Evolutionary conservation across 2,329 filamentous ascomycete species (phyloP), one percentile per base, ranked within the genome.

Genomic region (Pyrenochaeta sp.): DNA sequence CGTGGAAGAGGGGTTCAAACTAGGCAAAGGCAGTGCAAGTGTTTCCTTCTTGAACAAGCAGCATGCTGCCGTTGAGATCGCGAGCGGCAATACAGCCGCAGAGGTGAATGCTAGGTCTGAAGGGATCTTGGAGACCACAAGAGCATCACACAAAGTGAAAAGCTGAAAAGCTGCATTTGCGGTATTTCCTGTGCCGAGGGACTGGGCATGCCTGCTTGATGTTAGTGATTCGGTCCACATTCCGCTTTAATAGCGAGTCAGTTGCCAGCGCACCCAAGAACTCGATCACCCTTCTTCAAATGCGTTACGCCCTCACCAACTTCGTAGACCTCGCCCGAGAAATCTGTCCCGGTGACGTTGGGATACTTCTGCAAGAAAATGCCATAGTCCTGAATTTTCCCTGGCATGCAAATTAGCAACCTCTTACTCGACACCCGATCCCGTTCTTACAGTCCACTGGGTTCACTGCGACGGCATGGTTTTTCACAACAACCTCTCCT

Each of bases 241-340:
- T 7, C 19, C 23, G 4, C 8, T 6, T 5, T 1, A 29, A 26
- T 26, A 19, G 15, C 13, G 15, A 20, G 11, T 21, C n/a, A 20
- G 11, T 10, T 19, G 9, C 14, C n/a, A n/a, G 47, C 48, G 13
- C 47, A 67, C 62, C 55, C 76, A 19, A 74, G 60, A 4, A 79
- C 76, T 18, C 76, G 71, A 44, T 77, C 71, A 2, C 77, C 77
- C 14, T 72, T 67, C 40, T 72, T 65, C 52, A 77, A 72, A 7
- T 75, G 68, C 6, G 69, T 71, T 4, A 80, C 76, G 6, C 63
- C 65, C n/a, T 71, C 61, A 3, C 77, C 78, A 6, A 79, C 65
- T 48, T 77, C 74, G 17, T 74, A 54, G 3, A 79, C 68, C 51
- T 76, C 72, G 9, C 77, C 77, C 2, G 76, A 74, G 10, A 76